Evolutionary conservation across 257 asterid species (phyloP).

Genomic region (Solanum chmielewskii): DNA sequence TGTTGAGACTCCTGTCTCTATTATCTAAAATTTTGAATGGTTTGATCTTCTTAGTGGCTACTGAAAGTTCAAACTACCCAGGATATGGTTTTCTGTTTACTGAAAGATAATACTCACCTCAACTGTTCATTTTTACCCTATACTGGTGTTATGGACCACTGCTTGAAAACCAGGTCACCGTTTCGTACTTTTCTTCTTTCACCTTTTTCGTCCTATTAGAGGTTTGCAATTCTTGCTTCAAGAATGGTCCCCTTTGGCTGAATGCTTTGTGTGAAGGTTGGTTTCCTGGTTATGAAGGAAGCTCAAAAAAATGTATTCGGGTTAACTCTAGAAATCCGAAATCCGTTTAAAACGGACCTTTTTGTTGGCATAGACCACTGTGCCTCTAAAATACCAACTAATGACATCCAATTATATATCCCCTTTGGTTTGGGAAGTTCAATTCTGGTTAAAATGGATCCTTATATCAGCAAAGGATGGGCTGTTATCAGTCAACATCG

Average conservation of each 20-base stretch:
- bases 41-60: conserved; percentile 1
- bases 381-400: neutral
- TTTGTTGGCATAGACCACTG: neutral
- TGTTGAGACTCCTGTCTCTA: conserved; percentile 12
- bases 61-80: neutral
- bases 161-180: neutral
- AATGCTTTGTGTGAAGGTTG: neutral
- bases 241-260: neutral
- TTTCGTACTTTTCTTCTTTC: neutral
- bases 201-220: neutral
- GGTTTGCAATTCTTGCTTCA: neutral
- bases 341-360: neutral
- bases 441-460: neutral
- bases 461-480: neutral
- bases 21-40: conserved; percentile 8
- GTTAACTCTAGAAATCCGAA: neutral
- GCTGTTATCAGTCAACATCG: conserved; percentile 1
- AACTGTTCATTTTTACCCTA: neutral
- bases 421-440: neutral
- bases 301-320: neutral
- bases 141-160: conserved; percentile 10
- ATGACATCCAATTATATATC: neutral
- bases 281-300: neutral
- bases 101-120: conserved; percentile 3
- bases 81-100: conserved; percentile 1